Evolutionary conservation across 352 stramenopile species (phyloP).

Genomic region (Pythium monospermum): DNA sequence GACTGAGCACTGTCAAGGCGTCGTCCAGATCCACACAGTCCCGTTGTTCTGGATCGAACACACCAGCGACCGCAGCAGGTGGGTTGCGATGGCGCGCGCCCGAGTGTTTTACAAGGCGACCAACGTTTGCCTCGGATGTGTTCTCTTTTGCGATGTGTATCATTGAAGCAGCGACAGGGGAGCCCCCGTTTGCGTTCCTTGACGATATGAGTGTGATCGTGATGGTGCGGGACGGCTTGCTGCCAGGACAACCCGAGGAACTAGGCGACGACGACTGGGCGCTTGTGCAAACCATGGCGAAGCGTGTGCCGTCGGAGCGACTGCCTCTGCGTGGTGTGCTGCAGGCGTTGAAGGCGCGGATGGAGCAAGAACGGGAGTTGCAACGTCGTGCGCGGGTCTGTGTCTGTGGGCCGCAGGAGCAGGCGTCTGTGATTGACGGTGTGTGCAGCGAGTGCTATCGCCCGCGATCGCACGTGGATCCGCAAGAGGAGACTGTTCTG

Average conservation of each 20-base stretch:
- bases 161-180: conserved; percentile 21
- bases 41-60: not conserved
- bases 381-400: not conserved
- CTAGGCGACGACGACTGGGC: conserved; percentile 16
- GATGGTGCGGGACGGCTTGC: conserved; percentile 15
- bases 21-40: not conserved
- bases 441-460: too few species aligned
- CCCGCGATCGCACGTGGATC: too few species aligned
- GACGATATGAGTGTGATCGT: conserved; percentile 12
- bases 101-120: conserved; percentile 18
- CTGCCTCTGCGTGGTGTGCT: not conserved
- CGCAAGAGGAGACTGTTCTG: too few species aligned
- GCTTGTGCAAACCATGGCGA: conserved; percentile 21
- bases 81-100: conserved; percentile 23
- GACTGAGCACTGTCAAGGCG: conserved; percentile 1
- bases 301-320: not conserved
- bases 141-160: conserved; percentile 33
- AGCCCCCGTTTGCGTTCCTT: conserved; percentile 17
- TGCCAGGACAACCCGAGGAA: conserved; percentile 8
- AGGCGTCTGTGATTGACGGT: too few species aligned
- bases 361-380: too few species aligned
- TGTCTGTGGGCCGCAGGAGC: too few species aligned
- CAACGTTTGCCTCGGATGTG: conserved; percentile 25
- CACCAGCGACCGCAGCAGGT: not conserved
- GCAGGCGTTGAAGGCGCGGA: not conserved